Evolutionary conservation across 1,139 yeast species (phyloP).

Genomic region (Meyerozyma elateridarum): DNA sequence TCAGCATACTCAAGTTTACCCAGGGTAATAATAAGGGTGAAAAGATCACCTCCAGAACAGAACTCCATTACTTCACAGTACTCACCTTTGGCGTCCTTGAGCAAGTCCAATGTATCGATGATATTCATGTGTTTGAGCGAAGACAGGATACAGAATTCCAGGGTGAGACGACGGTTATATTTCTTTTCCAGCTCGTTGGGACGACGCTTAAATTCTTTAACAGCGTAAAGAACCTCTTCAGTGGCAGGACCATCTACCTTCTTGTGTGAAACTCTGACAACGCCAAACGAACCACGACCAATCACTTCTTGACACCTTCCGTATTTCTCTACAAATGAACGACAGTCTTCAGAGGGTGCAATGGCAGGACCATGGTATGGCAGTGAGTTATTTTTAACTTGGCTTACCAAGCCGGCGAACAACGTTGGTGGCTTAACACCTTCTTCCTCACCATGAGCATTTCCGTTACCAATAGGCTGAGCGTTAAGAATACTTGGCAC

Average conservation of each 20-base stretch:
- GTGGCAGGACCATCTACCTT: conserved; percentile 17
- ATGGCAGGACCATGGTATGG: conserved; percentile 18
- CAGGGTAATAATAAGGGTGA: conserved; percentile 76
- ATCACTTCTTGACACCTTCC: conserved; percentile 49
- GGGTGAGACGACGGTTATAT: conserved; percentile 40
- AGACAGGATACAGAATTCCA: conserved; percentile 46
- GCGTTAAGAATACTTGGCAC: conserved; percentile 57
- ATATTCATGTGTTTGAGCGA: conserved; percentile 50
- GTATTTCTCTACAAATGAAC: conserved; percentile 45
- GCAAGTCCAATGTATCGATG: conserved; percentile 77
- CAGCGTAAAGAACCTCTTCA: conserved; percentile 42
- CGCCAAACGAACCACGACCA: conserved; percentile 47
- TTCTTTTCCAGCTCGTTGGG: conserved; percentile 43
- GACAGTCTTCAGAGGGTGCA: conserved; percentile 19
- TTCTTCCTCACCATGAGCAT: conserved; percentile 11
- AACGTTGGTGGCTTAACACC: conserved; percentile 78
- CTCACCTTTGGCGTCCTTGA: conserved; percentile 88
- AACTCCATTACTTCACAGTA: conserved; percentile 97
- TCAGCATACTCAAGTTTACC: conserved; percentile 82
- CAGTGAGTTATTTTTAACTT: conserved; percentile 42
- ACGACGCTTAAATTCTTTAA: conserved; percentile 40
- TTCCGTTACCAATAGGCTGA: conserved; percentile 8
- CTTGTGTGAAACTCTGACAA: conserved; percentile 44
- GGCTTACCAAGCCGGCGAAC: conserved; percentile 75
- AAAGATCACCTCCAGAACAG: conserved; percentile 92